Evolutionary conservation across 257 asterid genomes (phyloP).

Genomic region (Fraxinus quadrangulata): DNA sequence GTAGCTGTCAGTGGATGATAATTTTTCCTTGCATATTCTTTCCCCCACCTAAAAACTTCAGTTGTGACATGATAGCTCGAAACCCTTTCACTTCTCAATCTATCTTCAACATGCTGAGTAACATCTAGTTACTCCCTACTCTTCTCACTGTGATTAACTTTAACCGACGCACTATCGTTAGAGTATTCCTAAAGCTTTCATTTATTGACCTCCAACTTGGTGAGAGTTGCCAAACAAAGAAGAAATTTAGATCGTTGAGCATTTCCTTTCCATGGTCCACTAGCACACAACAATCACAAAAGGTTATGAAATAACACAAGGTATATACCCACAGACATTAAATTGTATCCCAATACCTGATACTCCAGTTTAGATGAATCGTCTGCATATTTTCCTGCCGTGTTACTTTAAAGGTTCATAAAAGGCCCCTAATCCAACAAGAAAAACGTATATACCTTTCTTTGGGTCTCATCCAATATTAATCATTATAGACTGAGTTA

Average conservation of each 20-base stretch:
- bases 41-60: constrained; percentile 1
- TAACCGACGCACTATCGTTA: background rate
- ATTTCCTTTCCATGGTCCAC: background rate
- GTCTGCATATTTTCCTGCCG: background rate
- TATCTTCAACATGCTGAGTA: background rate
- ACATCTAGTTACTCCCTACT: background rate
- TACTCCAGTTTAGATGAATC: background rate
- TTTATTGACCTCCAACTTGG: background rate
- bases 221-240: background rate
- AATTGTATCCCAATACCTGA: background rate
- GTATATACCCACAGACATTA: background rate
- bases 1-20: background rate
- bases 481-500: background rate
- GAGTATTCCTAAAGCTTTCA: background rate
- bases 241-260: background rate
- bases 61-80: background rate
- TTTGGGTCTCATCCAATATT: background rate
- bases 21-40: background rate
- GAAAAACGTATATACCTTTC: background rate
- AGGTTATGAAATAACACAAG: background rate
- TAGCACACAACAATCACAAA: background rate
- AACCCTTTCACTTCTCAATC: constrained; percentile 1
- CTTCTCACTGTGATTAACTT: background rate
- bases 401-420: background rate
- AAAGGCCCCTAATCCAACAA: background rate